These are phyloP conservation scores for Patellaria atrata DNA, from an alignment of 495 filamentous ascomycete genomes.

Conservation along the genomic window DNA sequence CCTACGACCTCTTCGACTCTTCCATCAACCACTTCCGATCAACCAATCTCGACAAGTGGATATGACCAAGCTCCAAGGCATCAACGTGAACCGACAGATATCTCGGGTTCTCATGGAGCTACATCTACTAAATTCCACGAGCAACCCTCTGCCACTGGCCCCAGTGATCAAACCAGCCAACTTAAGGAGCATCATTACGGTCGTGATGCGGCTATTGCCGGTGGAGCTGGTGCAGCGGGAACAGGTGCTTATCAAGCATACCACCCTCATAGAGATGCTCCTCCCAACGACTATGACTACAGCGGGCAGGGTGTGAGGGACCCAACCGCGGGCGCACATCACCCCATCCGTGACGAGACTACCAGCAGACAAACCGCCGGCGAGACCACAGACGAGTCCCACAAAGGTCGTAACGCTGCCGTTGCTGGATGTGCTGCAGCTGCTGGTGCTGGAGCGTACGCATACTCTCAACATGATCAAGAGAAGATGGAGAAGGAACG, in stretches of 20 bases:
- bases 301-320: too few relatives aligned
- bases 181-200: constrained; percentile 21
- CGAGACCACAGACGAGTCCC: too few relatives aligned
- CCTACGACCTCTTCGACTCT: background rate
- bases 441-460: constrained; percentile 14
- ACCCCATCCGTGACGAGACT: background rate
- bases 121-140: too few relatives aligned
- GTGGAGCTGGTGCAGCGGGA: constrained; percentile 11
- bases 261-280: constrained; percentile 2
- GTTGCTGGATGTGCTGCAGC: constrained; percentile 4
- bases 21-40: background rate
- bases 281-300: background rate
- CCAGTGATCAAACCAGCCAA: background rate
- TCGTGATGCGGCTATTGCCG: constrained; percentile 11
- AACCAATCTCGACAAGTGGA: too few relatives aligned
- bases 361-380: too few relatives aligned
- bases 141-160: background rate
- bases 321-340: background rate
- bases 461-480: constrained; percentile 15
- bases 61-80: too few relatives aligned
- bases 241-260: constrained; percentile 11
- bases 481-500: constrained; percentile 16
- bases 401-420: constrained; percentile 10
- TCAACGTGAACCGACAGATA: background rate
- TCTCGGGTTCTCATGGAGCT: background rate